Conservation (phyloP, 2,329 filamentous ascomycete genomes). For the Chrysosporium keratinophilum region DNA sequence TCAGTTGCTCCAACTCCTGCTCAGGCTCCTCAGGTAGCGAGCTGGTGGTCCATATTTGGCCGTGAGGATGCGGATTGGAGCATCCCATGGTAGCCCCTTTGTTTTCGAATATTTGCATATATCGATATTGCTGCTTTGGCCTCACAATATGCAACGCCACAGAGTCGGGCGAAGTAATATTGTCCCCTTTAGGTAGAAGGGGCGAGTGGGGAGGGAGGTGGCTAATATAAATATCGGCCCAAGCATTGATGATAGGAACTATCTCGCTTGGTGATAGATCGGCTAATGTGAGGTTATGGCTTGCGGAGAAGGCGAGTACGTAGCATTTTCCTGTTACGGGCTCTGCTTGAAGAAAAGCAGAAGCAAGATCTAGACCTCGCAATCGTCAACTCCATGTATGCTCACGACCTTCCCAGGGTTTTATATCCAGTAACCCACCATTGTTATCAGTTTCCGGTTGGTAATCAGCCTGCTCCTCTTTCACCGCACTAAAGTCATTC, state of each 20-base stretch:
- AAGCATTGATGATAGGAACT: conserved; percentile 72
- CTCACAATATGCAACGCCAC: conserved; percentile 37
- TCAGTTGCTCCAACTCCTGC: conserved; percentile 66
- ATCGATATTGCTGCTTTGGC: conserved; percentile 70
- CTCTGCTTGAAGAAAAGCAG: conserved; percentile 68
- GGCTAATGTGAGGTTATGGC: conserved; percentile 83
- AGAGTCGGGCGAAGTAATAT: conserved; percentile 39
- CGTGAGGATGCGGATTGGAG: conserved; percentile 95
- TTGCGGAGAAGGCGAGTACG: conserved; percentile 85
- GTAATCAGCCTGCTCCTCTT: conserved; percentile 82
- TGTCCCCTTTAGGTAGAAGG: conserved; percentile 40
- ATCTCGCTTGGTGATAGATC: conserved; percentile 73
- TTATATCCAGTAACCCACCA: conserved; percentile 29
- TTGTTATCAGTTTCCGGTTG: conserved; percentile 41
- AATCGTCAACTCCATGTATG: background rate
- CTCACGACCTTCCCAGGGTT: background rate
- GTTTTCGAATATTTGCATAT: conserved; percentile 99
- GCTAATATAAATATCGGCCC: conserved; percentile 79
- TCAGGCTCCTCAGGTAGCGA: conserved; percentile 80
- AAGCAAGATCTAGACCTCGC: conserved; percentile 43
- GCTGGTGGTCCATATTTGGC: conserved; percentile 92
- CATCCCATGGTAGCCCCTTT: conserved; percentile 97
- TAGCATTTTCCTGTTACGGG: conserved; percentile 92
- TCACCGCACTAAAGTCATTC: conserved; percentile 95
- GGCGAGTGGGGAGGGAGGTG: conserved; percentile 57